phyloP scores from a whole-genome alignment of 495 filamentous ascomycete genomes.

The Platismatia glauca region DNA sequence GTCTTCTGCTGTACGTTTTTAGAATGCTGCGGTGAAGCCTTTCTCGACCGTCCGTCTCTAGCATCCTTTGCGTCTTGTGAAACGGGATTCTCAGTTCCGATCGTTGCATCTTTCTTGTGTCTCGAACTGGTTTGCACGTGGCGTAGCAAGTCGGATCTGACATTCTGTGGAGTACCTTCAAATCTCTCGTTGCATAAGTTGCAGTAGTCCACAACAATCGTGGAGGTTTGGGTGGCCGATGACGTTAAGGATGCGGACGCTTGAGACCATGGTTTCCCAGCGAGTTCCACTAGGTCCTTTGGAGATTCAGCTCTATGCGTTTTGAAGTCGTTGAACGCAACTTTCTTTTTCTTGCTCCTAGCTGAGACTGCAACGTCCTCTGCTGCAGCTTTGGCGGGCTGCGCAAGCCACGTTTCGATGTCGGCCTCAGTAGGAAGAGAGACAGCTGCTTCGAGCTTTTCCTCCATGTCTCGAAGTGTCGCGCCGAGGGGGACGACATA shows the following conservation, averaged over 20 bases:
- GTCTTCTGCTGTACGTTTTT: background rate
- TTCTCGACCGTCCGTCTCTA: background rate
- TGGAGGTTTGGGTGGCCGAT: background rate
- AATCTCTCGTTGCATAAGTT: background rate
- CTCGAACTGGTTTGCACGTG: background rate
- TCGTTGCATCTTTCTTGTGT: background rate
- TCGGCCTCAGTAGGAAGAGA: constrained; percentile 4
- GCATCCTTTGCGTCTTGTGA: background rate
- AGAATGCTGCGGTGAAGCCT: background rate
- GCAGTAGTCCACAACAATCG: background rate
- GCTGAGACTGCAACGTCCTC: background rate
- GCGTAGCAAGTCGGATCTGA: background rate
- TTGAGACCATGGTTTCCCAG: background rate
- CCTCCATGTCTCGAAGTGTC: constrained; percentile 2
- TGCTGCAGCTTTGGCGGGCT: constrained; percentile 1
- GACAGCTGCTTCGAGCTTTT: background rate
- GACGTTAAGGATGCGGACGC: background rate
- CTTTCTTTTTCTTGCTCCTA: background rate
- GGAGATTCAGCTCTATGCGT: background rate
- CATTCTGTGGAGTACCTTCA: background rate
- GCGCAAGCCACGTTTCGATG: background rate
- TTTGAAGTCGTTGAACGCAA: background rate
- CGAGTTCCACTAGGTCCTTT: background rate
- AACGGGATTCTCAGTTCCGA: background rate
- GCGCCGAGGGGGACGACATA: constrained; percentile 23